Evolutionary conservation across 176 grass and related monocot species (phyloP).

Genomic region (Zea mays): DNA sequence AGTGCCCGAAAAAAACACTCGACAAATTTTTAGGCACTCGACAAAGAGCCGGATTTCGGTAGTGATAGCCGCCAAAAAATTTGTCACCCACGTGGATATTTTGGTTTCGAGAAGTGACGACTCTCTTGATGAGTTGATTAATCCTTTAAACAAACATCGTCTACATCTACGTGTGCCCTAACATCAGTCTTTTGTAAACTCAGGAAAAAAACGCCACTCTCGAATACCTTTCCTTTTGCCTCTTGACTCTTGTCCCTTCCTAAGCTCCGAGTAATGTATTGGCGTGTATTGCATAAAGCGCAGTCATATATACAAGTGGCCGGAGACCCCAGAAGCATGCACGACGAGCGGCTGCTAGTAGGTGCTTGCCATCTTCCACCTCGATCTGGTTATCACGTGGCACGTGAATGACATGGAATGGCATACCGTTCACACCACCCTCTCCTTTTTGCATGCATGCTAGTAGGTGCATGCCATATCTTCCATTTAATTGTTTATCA

Average conservation of each 20-base stretch:
- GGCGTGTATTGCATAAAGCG: too few species aligned
- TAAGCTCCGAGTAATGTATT: not conserved
- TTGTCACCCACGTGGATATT: too few species aligned
- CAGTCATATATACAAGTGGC: not conserved
- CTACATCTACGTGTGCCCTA: not conserved
- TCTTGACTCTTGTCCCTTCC: too few species aligned
- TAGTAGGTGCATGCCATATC: not conserved
- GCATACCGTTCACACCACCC: conserved; percentile 11
- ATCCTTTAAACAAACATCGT: not conserved
- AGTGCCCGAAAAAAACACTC: too few species aligned
- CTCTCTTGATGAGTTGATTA: not conserved
- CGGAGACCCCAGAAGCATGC: not conserved
- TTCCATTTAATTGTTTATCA: too few species aligned
- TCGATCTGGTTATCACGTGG: conserved; percentile 24
- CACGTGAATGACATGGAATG: not conserved
- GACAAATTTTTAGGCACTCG: too few species aligned
- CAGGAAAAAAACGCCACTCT: not conserved
- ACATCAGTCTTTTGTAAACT: not conserved
- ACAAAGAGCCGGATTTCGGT: too few species aligned
- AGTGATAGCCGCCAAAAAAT: too few species aligned
- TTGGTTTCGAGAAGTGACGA: too few species aligned
- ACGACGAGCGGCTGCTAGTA: not conserved
- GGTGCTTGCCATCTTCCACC: not conserved
- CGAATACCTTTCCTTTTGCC: too few species aligned
- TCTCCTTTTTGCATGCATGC: not conserved